Evolutionary conservation across 352 stramenopile genomes (phyloP).

Genomic region (Globisporangium recalcitrans): DNA sequence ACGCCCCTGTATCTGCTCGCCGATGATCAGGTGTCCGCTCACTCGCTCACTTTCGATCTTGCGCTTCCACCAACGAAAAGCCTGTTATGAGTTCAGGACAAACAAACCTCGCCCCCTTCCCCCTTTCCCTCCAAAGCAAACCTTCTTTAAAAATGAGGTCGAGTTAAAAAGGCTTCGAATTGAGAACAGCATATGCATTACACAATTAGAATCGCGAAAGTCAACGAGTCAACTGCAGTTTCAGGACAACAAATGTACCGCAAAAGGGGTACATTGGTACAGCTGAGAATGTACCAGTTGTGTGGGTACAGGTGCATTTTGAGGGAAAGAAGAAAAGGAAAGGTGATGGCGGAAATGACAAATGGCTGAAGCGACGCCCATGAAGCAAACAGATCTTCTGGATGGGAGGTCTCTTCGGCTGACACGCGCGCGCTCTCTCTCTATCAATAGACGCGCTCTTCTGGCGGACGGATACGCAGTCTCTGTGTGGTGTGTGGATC

Average conservation of each 20-base stretch:
- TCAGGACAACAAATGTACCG: too few relatives aligned
- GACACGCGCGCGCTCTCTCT: not conserved
- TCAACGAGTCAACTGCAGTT: too few relatives aligned
- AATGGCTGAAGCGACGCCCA: not conserved
- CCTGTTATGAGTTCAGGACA: slow-evolving; percentile 9
- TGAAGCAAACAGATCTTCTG: not conserved
- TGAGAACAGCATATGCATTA: too few relatives aligned
- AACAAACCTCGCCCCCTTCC: not conserved
- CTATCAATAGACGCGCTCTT: not conserved
- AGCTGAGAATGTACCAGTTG: not conserved
- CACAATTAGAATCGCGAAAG: too few relatives aligned
- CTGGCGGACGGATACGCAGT: not conserved
- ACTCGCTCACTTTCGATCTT: slow-evolving; percentile 6
- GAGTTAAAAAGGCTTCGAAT: too few relatives aligned
- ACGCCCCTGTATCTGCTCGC: not conserved
- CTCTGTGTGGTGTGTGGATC: not conserved
- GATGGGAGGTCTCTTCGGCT: too few relatives aligned
- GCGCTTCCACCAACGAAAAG: slow-evolving; percentile 13
- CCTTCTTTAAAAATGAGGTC: too few relatives aligned
- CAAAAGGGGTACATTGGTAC: not conserved
- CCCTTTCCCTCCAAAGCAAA: not conserved
- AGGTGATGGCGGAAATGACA: not conserved
- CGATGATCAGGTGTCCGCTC: not conserved
- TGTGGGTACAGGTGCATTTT: not conserved
- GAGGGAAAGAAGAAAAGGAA: not conserved